Percentiles rank a stretch among this genome's conserved stretches.
phyloP scores from a whole-genome alignment of 805 yeast species.

The Kuraishia piskuri region DNA sequence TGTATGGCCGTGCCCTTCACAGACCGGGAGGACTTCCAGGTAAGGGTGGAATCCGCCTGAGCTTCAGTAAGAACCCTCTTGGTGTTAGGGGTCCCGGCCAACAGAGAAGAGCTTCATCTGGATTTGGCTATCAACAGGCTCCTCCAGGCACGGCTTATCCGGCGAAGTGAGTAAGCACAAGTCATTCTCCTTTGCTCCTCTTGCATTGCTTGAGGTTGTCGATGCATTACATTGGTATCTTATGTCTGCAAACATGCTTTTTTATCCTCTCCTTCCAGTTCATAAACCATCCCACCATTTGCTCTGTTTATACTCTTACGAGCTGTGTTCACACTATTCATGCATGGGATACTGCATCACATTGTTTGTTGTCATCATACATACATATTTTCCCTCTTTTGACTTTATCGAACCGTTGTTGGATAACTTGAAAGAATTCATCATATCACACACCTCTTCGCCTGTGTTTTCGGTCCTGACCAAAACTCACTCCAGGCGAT shows the following conservation, averaged over 20 bases:
- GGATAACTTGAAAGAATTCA: too few species aligned
- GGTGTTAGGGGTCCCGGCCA: slow-evolving; percentile 65
- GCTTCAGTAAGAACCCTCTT: slow-evolving; percentile 92
- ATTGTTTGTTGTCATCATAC: neutral
- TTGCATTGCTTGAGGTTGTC: too few species aligned
- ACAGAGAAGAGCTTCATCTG: slow-evolving; percentile 2
- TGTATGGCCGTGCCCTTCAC: slow-evolving; percentile 88
- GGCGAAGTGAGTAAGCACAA: neutral
- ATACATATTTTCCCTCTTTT: too few species aligned
- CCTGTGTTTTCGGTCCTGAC: too few species aligned
- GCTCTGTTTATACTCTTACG: neutral
- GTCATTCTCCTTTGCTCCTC: too few species aligned
- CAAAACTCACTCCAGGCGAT: neutral
- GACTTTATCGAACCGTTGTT: too few species aligned
- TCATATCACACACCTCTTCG: too few species aligned
- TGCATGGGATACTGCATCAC: neutral
- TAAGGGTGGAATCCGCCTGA: slow-evolving; percentile 91
- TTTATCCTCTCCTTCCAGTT: neutral
- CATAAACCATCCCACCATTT: neutral
- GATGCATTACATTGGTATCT: too few species aligned
- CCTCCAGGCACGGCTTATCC: neutral
- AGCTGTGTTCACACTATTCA: neutral
- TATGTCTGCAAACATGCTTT: too few species aligned
- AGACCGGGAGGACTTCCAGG: slow-evolving; percentile 60
- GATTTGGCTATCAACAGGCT: slow-evolving; percentile 1